Evolutionary conservation across 2,329 filamentous ascomycete species (phyloP).

Genomic region (Parastagonospora nodorum): DNA sequence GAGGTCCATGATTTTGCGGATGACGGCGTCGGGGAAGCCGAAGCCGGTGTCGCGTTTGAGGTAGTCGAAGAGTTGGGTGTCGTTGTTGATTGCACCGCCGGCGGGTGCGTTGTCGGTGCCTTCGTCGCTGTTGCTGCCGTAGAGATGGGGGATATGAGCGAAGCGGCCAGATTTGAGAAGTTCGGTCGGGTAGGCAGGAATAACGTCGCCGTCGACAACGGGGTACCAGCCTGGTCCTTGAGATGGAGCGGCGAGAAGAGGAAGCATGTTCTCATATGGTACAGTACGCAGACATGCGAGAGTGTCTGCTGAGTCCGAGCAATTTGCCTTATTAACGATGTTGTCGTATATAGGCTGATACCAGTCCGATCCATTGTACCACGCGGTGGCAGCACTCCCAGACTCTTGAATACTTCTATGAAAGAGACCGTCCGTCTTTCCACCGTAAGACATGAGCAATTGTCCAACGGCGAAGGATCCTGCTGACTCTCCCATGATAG

Average conservation of each 20-base stretch:
- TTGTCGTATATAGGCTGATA: constrained; percentile 56
- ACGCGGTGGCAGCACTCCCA: constrained; percentile 45
- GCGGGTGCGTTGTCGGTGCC: constrained; percentile 62
- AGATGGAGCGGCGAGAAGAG: constrained; percentile 54
- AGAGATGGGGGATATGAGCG: constrained; percentile 66
- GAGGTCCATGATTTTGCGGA: constrained; percentile 38
- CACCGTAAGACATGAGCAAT: constrained; percentile 41
- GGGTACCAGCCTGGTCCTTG: constrained; percentile 49
- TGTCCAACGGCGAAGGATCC: constrained; percentile 50
- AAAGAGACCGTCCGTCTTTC: constrained; percentile 42
- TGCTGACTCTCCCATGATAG: constrained; percentile 54
- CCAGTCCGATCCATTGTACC: constrained; percentile 47
- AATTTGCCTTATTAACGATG: constrained; percentile 58
- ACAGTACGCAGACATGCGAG: constrained; percentile 61
- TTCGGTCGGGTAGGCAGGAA: constrained; percentile 58
- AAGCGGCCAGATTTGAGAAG: constrained; percentile 64
- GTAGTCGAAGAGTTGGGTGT: constrained; percentile 52
- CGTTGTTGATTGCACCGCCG: constrained; percentile 61
- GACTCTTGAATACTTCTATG: constrained; percentile 46
- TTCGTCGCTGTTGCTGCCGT: constrained; percentile 70
- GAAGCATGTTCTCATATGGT: constrained; percentile 64
- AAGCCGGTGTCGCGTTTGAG: constrained; percentile 42
- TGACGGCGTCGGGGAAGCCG: constrained; percentile 34
- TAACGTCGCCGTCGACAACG: constrained; percentile 62
- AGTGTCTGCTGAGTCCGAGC: constrained; percentile 53